phyloP scores from a whole-genome alignment of 768 basidiomycete genomes.

The Pulveroboletus sp. region DNA sequence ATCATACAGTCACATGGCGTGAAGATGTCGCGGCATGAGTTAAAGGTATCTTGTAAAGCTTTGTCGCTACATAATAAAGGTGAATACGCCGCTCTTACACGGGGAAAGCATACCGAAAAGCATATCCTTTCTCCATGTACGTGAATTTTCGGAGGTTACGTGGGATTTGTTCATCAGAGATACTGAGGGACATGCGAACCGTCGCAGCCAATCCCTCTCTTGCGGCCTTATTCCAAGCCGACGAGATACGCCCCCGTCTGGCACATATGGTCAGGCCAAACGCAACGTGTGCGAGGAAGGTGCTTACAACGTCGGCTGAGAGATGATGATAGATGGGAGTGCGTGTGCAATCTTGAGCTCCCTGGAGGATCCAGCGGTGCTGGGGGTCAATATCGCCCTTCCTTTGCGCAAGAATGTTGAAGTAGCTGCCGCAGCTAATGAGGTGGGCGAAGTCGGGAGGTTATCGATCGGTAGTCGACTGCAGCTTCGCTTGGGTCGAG shows the following conservation, averaged over 20 bases:
- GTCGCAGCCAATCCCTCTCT: conserved; percentile 25
- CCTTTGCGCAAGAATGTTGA: conserved; percentile 7
- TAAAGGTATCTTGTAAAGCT: conserved; percentile 15
- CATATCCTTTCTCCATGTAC: conserved; percentile 52
- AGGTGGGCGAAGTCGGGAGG: conserved; percentile 8
- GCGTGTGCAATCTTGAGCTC: not conserved
- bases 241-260: conserved; percentile 26
- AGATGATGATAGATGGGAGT: conserved; percentile 17
- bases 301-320: conserved; percentile 22
- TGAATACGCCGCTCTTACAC: conserved; percentile 5
- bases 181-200: conserved; percentile 31
- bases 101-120: conserved; percentile 36
- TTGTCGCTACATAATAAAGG: conserved; percentile 13
- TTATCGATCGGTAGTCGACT: conserved; percentile 5
- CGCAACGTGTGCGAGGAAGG: not conserved
- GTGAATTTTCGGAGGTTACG: conserved; percentile 38
- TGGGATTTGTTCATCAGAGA: conserved; percentile 39
- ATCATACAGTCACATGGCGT: conserved; percentile 41
- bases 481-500: conserved; percentile 3
- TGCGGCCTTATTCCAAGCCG: conserved; percentile 29
- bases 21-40: conserved; percentile 33
- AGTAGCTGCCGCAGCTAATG: not conserved
- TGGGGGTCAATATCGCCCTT: not conserved
- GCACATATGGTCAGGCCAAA: conserved; percentile 2
- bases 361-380: conserved; percentile 13